Percentiles rank a stretch among this genome's conserved stretches.
Evolutionary conservation across 2,329 filamentous ascomycete genomes (phyloP).

Genomic region (Phaeosphaeriaceae sp.): DNA sequence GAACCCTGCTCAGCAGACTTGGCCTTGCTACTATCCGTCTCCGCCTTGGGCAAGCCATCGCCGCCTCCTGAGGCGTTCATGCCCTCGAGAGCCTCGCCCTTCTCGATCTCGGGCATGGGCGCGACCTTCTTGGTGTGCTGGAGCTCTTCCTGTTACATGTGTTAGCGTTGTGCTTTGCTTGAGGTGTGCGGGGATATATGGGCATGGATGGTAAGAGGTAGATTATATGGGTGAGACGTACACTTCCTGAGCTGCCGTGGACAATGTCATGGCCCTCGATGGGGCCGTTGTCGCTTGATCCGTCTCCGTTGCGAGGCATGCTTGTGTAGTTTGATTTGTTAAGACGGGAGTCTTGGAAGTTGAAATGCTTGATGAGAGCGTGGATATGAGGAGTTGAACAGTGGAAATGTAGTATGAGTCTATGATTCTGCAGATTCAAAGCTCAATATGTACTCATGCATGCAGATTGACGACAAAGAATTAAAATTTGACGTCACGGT

Average conservation of each 20-base stretch:
- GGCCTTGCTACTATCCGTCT: constrained; percentile 27
- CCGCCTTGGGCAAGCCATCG: constrained; percentile 18
- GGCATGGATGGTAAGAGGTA: background rate
- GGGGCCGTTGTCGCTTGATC: constrained; percentile 49
- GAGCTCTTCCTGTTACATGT: constrained; percentile 30
- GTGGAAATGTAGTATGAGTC: background rate
- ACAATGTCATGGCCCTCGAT: constrained; percentile 46
- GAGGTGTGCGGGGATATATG: background rate
- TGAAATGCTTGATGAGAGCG: background rate
- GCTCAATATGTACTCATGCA: background rate
- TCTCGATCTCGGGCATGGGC: constrained; percentile 47
- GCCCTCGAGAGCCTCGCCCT: constrained; percentile 46
- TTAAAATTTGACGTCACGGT: constrained; percentile 3
- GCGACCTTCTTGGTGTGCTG: constrained; percentile 48
- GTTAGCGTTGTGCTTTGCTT: background rate
- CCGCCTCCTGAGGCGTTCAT: constrained; percentile 46
- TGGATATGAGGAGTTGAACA: background rate
- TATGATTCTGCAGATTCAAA: background rate
- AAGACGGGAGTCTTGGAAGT: background rate
- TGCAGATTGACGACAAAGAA: background rate
- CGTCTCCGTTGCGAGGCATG: constrained; percentile 53
- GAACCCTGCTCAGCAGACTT: constrained; percentile 26
- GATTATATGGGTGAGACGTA: constrained; percentile 16
- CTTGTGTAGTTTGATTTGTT: constrained; percentile 7
- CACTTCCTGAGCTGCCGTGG: constrained; percentile 46